Percentiles rank a stretch among this genome's conserved stretches.
phyloP scores from a whole-genome alignment of 208 protist species.

The Entamoeba histolytica region DNA sequence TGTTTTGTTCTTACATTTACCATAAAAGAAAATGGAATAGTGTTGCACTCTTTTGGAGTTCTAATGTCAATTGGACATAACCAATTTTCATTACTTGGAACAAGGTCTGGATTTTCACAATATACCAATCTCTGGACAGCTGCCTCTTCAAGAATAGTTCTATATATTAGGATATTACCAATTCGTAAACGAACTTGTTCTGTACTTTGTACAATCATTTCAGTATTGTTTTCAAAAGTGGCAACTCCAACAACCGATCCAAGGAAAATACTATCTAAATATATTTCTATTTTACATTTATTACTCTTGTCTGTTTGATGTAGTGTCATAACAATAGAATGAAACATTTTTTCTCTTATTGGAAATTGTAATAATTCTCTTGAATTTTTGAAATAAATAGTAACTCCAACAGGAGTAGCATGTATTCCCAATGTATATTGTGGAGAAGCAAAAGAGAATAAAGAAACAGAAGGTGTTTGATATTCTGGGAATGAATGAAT shows the following conservation, averaged over 20 bases:
- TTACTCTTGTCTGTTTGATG: neutral
- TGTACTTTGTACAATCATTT: neutral
- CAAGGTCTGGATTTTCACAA: neutral
- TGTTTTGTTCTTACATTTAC: neutral
- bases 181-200: neutral
- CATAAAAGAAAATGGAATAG: neutral
- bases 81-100: neutral
- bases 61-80: neutral
- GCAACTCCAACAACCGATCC: neutral
- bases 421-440: neutral
- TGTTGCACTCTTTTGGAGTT: neutral
- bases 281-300: neutral
- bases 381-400: neutral
- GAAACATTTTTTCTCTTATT: neutral
- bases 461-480: neutral
- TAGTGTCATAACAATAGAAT: neutral
- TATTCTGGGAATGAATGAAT: neutral
- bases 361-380: neutral
- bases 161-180: neutral
- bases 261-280: neutral
- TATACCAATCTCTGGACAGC: neutral
- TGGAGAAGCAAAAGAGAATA: neutral
- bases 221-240: neutral
- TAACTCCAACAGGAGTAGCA: neutral
- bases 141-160: neutral